These are phyloP conservation scores for Capronia americana DNA, from an alignment of 2,329 filamentous ascomycete species.

Conservation along the genomic window DNA sequence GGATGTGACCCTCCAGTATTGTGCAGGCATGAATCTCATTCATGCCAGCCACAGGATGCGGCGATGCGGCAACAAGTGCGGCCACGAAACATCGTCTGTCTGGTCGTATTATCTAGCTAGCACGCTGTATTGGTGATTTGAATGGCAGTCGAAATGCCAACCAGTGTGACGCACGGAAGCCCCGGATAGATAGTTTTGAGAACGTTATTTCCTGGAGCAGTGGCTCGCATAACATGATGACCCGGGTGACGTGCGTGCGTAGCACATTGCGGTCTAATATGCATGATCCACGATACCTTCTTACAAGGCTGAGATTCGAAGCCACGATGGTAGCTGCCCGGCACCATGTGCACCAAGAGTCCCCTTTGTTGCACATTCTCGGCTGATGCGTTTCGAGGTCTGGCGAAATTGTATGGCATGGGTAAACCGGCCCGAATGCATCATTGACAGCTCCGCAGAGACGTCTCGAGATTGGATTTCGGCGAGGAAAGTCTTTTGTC, in stretches of 20 bases:
- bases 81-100: not conserved
- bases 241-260: not conserved
- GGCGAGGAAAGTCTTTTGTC: not conserved
- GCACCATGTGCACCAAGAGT: not conserved
- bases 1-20: not conserved
- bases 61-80: not conserved
- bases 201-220: not conserved
- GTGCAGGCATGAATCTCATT: not conserved
- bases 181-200: not conserved
- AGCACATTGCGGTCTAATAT: not conserved
- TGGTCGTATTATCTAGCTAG: not conserved
- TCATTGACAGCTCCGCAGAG: not conserved
- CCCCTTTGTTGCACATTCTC: not conserved
- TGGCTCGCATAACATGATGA: not conserved
- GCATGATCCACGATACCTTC: not conserved
- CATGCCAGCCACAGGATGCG: not conserved
- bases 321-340: not conserved
- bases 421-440: not conserved
- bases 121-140: not conserved
- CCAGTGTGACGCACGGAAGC: not conserved
- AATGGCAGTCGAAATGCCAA: not conserved
- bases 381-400: not conserved
- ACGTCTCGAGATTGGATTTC: not conserved
- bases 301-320: not conserved
- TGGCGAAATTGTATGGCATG: not conserved